These are phyloP conservation scores for Aaosphaeria arxii DNA, from an alignment of 2,329 filamentous ascomycete genomes.

Conservation along the genomic window DNA sequence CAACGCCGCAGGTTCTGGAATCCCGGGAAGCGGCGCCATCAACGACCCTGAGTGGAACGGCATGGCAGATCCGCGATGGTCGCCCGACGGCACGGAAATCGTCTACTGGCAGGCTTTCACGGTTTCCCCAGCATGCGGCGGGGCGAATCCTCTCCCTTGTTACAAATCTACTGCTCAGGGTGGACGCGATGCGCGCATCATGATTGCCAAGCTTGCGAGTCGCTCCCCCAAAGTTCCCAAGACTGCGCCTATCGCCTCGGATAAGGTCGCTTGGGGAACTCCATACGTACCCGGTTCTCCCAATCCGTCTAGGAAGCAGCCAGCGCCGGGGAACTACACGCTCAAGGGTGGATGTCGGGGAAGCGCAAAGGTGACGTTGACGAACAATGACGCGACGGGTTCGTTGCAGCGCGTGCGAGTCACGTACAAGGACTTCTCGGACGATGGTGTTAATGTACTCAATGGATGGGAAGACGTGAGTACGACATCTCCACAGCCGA, in stretches of 20 bases:
- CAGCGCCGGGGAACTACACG: slow-evolving; percentile 1
- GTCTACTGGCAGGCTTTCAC: slow-evolving; percentile 42
- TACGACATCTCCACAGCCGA: slow-evolving; percentile 6
- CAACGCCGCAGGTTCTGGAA: slow-evolving; percentile 31
- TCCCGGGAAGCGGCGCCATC: slow-evolving; percentile 9
- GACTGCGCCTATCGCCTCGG: slow-evolving; percentile 17
- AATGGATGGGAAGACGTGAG: slow-evolving; percentile 35
- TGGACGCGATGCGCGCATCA: slow-evolving; percentile 37
- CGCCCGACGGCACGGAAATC: slow-evolving; percentile 42
- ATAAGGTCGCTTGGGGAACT: slow-evolving; percentile 33
- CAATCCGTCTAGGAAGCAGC: not conserved
- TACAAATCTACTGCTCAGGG: slow-evolving; percentile 38
- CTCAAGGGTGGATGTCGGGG: slow-evolving; percentile 1
- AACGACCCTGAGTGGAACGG: slow-evolving; percentile 51
- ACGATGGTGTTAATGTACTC: slow-evolving; percentile 31
- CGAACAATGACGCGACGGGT: not conserved
- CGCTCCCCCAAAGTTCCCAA: slow-evolving; percentile 20
- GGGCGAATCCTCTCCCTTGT: slow-evolving; percentile 42
- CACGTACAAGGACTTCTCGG: slow-evolving; percentile 34
- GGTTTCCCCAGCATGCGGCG: slow-evolving; percentile 41
- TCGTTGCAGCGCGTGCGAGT: slow-evolving; percentile 23
- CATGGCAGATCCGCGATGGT: slow-evolving; percentile 44
- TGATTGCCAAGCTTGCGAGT: slow-evolving; percentile 39
- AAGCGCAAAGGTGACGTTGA: slow-evolving; percentile 11
- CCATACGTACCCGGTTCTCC: slow-evolving; percentile 19